Evolutionary conservation across 495 filamentous ascomycete species (phyloP), one percentile per base, ranked within the genome.

Genomic region (Xylaria telfairii): DNA sequence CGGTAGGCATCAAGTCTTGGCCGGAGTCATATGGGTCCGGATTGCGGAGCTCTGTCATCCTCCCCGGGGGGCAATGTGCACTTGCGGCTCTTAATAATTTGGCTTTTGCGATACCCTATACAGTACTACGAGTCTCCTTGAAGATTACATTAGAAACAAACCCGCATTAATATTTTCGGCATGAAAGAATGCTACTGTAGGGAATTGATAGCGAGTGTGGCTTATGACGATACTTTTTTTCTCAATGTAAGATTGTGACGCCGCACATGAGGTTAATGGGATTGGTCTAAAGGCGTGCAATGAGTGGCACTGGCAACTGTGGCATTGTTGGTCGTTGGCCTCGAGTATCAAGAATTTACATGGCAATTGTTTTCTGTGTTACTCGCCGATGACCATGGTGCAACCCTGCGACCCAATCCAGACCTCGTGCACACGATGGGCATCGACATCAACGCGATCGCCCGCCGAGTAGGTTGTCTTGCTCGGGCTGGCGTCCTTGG

Each of bases 331-430:
- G 30, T 12, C 13, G 21, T 26, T 42, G 56, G 37, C 30, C 9
- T 17, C 15, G 53, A 37, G n/a, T 46, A 39, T 37, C 21, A 19
- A 62, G n/a, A 46, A 61, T n/a, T 24, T n/a, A 63, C 46, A 49
- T 8, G 46, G n/a, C 12, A 15, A 44, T 4, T 1, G 15, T 26
- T 13, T 49, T 15, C 39, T 3, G 19, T 19, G 41, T 82, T 77
- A 93, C 77, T 94, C 92, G 24, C 93, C 93, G 79, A 96, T 93
- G 26, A 95, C 91, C 83, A 93, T 94, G 47, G 92, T 93, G 81
- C 93, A 96, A 0, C 93, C 93, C 65, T 90, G 84, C 1, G 77
- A 47, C 0, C 93, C 93, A 72, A 95, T 89, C 93, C 93, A 96
- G 24, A 96, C 92, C 83, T 96, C 93, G 81, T 96, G 93, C 12